These are phyloP conservation scores for Saturnispora quitensis DNA, from an alignment of 805 yeast genomes.

Conservation along the genomic window DNA sequence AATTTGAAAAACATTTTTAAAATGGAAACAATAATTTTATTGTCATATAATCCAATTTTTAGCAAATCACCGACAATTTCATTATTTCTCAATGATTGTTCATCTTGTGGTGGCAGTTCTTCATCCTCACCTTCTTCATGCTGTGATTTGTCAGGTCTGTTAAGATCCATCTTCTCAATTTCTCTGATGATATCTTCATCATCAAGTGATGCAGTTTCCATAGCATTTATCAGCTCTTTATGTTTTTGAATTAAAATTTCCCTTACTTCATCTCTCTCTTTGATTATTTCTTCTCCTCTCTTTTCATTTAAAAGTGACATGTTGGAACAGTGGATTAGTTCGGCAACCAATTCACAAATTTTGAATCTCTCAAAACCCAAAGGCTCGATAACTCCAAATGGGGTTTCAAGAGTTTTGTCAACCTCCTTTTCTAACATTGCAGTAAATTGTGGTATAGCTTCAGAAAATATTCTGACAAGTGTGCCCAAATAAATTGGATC, in stretches of 20 bases:
- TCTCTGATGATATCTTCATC: constrained; percentile 27
- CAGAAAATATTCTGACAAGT: constrained; percentile 68
- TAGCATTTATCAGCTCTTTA: constrained; percentile 18
- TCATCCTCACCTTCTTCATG: constrained; percentile 13
- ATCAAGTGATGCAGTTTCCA: constrained; percentile 24
- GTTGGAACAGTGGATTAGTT: constrained; percentile 91
- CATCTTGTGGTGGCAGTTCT: constrained; percentile 15
- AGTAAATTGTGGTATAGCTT: constrained; percentile 61
- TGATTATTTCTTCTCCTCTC: constrained; percentile 57
- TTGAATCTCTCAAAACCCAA: constrained; percentile 88
- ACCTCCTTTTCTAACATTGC: constrained; percentile 40
- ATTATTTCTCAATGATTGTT: constrained; percentile 35
- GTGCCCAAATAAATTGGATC: constrained; percentile 92
- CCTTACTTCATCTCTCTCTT: constrained; percentile 61
- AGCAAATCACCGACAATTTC: constrained; percentile 83
- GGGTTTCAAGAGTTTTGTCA: constrained; percentile 42
- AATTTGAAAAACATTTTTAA: constrained; percentile 66
- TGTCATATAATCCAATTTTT: constrained; percentile 75
- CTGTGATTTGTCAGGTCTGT: constrained; percentile 19
- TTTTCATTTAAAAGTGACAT: constrained; percentile 83
- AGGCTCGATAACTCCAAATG: constrained; percentile 60
- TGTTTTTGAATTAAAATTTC: constrained; percentile 31
- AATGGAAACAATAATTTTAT: constrained; percentile 57
- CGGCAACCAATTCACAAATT: constrained; percentile 88
- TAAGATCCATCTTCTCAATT: constrained; percentile 24